Base-by-base conservation (phyloP, 2,329 filamentous ascomycete genomes). In the Penicillium verrucosum region DNA sequence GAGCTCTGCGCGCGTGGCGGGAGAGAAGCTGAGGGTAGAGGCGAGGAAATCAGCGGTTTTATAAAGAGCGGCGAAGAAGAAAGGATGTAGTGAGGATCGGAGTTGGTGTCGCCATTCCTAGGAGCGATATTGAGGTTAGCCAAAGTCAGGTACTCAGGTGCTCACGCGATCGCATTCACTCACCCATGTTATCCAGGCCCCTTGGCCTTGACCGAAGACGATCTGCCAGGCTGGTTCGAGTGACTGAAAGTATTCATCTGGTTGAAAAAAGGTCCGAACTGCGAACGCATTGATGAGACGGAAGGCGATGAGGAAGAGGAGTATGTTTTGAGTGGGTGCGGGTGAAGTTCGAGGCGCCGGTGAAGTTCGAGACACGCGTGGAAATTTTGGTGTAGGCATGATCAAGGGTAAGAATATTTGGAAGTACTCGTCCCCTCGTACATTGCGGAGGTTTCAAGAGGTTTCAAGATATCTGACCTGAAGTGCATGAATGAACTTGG, bases 121-220 rank as follows among this genome's bases (percentile, higher is more conserved):
- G 59, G 43, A 48, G 34, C 23, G 46, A 52, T 40, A 47, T 34
- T 29, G 34, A 46, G 27, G 47, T 61, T 51, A 61, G 55, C 29
- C 37, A n/a, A 14, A n/a, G 25, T 48, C 45, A 29, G 34, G 27
- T 37, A 12, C 46, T 48, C 45, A 29, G 34, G 27, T 37, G 16
- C 46, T 16, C 36, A 27, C 41, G 34, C 49, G 38, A 51, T 50
- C 47, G 25, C 29, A 54, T 50, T 41, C 55, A 78, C 82, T 68
- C 81, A 96, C 93, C 94, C 94, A 99, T 60, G 94, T 99, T 68
- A 97, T 82, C 90, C 93, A 99, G 29, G 93, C 90, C 60, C 89
- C 89, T 73, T 87, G 89, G 14, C 81, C 72, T 2, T 79, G 69
- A 23, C 92, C 92, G 80, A 96, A 97, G 3, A 89, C 89, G 54